Percentiles rank a stretch among this genome's conserved stretches.
Evolutionary conservation across 176 grass and related monocot genomes (phyloP).

Genomic region (Oryza glumipatula): DNA sequence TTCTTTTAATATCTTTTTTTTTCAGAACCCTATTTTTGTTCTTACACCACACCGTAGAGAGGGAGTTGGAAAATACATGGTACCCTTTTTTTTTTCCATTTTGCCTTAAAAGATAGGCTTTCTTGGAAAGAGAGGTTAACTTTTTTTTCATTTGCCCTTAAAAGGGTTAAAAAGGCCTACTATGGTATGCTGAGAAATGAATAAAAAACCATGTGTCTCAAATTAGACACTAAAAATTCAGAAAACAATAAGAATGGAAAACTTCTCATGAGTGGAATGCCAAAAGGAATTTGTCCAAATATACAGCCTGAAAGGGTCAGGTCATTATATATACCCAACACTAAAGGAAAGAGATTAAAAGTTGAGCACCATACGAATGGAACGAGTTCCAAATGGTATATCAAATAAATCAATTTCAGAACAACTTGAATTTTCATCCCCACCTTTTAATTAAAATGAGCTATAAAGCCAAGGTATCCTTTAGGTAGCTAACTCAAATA

Average conservation of each 20-base stretch:
- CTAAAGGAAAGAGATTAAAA: not conserved
- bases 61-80: too few species aligned
- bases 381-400: not conserved
- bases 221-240: not conserved
- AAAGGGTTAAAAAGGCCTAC: not conserved
- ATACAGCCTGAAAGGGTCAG: not conserved
- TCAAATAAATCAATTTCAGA: not conserved
- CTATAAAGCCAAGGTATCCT: not conserved
- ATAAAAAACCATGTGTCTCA: not conserved
- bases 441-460: not conserved
- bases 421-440: not conserved
- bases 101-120: too few species aligned
- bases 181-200: not conserved
- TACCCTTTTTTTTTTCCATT: too few species aligned
- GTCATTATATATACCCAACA: not conserved
- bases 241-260: not conserved
- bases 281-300: not conserved
- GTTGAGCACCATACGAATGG: not conserved
- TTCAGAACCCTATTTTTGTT: too few species aligned
- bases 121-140: too few species aligned
- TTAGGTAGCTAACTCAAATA: not conserved
- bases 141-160: too few species aligned
- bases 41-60: too few species aligned
- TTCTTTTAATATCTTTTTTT: too few species aligned
- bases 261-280: not conserved